These are phyloP conservation scores for Amphirosellinia nigrospora DNA, from an alignment of 495 filamentous ascomycete species.

Conservation along the genomic window DNA sequence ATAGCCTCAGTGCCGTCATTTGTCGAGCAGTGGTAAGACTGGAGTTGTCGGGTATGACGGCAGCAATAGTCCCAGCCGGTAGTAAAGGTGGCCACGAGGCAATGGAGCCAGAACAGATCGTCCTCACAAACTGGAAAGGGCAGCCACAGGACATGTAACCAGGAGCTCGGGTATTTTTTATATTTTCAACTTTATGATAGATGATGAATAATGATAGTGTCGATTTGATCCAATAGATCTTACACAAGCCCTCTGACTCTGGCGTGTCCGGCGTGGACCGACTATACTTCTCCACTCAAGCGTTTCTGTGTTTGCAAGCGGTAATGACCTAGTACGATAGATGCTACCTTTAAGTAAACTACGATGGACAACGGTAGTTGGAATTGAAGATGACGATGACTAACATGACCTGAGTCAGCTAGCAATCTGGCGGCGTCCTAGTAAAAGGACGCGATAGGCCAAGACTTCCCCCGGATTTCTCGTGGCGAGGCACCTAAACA, in stretches of 20 bases:
- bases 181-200: not conserved
- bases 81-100: not conserved
- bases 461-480: conserved; percentile 11
- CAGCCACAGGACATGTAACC: not conserved
- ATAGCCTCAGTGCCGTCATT: conserved; percentile 17
- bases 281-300: not conserved
- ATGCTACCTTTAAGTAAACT: not conserved
- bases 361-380: not conserved
- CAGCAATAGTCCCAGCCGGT: not conserved
- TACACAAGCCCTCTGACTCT: not conserved
- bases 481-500: not conserved
- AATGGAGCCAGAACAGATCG: conserved; percentile 16
- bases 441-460: not conserved
- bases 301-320: not conserved
- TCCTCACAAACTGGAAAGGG: conserved; percentile 16
- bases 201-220: not conserved
- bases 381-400: not conserved
- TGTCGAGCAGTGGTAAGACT: conserved; percentile 31
- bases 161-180: not conserved
- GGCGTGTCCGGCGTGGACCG: not conserved
- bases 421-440: not conserved
- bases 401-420: conserved; percentile 9
- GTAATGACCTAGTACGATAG: too few species aligned
- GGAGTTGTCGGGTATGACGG: conserved; percentile 31
- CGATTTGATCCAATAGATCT: not conserved